Evolutionary conservation across 345 rosid species (phyloP), one percentile per base, ranked within the genome.

Genomic region (Salix exigua): DNA sequence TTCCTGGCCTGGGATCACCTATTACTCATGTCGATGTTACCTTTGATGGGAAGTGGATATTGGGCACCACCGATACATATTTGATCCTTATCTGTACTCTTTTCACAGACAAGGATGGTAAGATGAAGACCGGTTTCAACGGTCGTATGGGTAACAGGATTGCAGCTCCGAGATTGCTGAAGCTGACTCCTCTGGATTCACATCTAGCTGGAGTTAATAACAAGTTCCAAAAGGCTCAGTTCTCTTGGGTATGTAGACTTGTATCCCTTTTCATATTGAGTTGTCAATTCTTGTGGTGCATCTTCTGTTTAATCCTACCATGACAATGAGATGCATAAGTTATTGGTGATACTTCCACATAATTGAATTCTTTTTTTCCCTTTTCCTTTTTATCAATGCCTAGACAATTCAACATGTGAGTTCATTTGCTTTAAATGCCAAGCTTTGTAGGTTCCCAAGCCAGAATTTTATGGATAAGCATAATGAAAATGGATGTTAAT

Each of bases 131-230:
- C n/a, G 99, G 99, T 51, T 96, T 96, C 30, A 83, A 65, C 77
- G 98, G 99, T 76, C 99, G 98, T 35, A 96, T 96, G 99, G 99
- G 99, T 18, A 92, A 96, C 71, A 94, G 82, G 78, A 94, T 94
- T 84, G 94, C 99, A 7, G 97, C 99, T 62, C 99, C 98, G 7
- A 90, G 99, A 84, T 77, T 96, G 86, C 83, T 96, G 76, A 96
- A 92, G 91, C 83, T 94, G 77, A 89, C 87, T 81, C 98, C 98
- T 51, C 65, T 94, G 38, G 98, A 94, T 74, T 88, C 99, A 5
- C 94, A 92, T 83, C 79, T 86, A 82, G 99, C 99, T 79, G 99
- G 99, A 75, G 79, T 80, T n/a, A 78, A 89, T 78, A 96, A 91
- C 64, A 92, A 89, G 83, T 96, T 96, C 85, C 97, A 87, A 5